Evolutionary conservation across 164 flowering plant species (phyloP).

Genomic region (Magnolia kwangsiensis): DNA sequence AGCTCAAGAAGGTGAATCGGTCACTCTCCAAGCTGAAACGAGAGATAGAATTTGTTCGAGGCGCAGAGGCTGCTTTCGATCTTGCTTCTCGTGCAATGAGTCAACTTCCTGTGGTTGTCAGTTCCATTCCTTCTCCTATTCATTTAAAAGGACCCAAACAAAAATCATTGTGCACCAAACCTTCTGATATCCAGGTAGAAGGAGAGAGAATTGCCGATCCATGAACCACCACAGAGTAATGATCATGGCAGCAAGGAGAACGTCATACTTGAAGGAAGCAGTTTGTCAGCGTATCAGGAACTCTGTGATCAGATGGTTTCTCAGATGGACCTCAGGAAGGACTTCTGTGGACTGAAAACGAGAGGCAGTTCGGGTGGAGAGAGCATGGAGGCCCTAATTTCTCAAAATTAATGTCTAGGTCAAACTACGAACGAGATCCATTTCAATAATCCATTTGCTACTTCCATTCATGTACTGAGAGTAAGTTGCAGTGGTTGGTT

Average conservation of each 20-base stretch:
- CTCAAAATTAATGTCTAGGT: slow-evolving; percentile 73
- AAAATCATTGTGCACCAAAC: slow-evolving; percentile 25
- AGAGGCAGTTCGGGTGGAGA: slow-evolving; percentile 53
- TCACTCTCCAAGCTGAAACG: slow-evolving; percentile 85
- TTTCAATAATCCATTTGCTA: slow-evolving; percentile 22
- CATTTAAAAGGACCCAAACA: slow-evolving; percentile 36
- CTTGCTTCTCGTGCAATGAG: slow-evolving; percentile 49
- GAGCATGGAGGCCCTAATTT: slow-evolving; percentile 63
- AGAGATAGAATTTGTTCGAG: slow-evolving; percentile 93
- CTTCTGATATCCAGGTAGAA: slow-evolving; percentile 28
- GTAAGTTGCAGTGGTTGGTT: slow-evolving; percentile 19
- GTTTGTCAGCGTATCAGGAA: slow-evolving; percentile 25
- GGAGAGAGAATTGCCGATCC: slow-evolving; percentile 23
- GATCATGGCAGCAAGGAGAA: slow-evolving; percentile 27
- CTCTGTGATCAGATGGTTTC: slow-evolving; percentile 16
- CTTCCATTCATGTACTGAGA: slow-evolving; percentile 26
- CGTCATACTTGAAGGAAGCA: slow-evolving; percentile 16
- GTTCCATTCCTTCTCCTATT: slow-evolving; percentile 59
- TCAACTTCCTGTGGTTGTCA: slow-evolving; percentile 59
- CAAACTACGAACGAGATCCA: slow-evolving; percentile 44
- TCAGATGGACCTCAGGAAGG: slow-evolving; percentile 22
- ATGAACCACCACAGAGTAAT: slow-evolving; percentile 27
- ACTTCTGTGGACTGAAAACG: slow-evolving; percentile 34
- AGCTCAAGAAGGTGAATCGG: slow-evolving; percentile 89
- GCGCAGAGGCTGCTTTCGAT: slow-evolving; percentile 64